Evolutionary conservation across 1,284 basidiomycete species (phyloP).

Genomic region (Cutaneotrichosporon sp.): DNA sequence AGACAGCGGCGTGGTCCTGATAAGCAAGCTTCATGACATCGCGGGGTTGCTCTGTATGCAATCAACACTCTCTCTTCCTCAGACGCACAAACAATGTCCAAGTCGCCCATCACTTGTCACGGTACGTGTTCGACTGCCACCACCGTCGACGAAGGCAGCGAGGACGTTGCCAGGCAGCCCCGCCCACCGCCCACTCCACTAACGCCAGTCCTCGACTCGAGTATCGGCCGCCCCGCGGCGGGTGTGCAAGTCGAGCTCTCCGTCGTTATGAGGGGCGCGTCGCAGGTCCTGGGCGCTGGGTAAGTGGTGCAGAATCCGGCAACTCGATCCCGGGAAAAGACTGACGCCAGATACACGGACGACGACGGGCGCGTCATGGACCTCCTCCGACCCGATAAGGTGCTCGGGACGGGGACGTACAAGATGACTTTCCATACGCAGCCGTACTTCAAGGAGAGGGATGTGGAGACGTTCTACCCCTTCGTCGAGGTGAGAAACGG

Average conservation of each 20-base stretch:
- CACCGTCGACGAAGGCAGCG: too few relatives aligned
- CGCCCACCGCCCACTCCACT: neutral
- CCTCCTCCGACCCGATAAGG: constrained; percentile 60
- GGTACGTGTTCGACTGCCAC: constrained; percentile 52
- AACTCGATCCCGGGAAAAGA: neutral
- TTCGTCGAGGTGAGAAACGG: constrained; percentile 51
- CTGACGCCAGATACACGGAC: constrained; percentile 62
- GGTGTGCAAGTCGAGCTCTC: constrained; percentile 8
- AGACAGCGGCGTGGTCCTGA: too few relatives aligned
- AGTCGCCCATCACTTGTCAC: constrained; percentile 84
- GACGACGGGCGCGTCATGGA: constrained; percentile 72
- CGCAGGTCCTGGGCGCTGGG: constrained; percentile 58
- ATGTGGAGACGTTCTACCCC: constrained; percentile 73
- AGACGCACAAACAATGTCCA: too few relatives aligned
- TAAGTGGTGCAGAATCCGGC: constrained; percentile 39
- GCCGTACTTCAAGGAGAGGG: constrained; percentile 66
- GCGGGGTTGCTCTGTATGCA: too few relatives aligned
- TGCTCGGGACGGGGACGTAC: constrained; percentile 60
- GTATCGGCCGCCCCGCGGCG: constrained; percentile 68
- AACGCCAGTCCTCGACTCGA: constrained; percentile 72
- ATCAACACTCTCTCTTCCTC: too few relatives aligned
- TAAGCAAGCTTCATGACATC: too few relatives aligned
- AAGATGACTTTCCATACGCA: constrained; percentile 80
- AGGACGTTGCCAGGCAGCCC: too few relatives aligned
- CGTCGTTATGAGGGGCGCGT: too few relatives aligned